phyloP scores from a whole-genome alignment of 352 stramenopile genomes.

The Phytophthora quininea region DNA sequence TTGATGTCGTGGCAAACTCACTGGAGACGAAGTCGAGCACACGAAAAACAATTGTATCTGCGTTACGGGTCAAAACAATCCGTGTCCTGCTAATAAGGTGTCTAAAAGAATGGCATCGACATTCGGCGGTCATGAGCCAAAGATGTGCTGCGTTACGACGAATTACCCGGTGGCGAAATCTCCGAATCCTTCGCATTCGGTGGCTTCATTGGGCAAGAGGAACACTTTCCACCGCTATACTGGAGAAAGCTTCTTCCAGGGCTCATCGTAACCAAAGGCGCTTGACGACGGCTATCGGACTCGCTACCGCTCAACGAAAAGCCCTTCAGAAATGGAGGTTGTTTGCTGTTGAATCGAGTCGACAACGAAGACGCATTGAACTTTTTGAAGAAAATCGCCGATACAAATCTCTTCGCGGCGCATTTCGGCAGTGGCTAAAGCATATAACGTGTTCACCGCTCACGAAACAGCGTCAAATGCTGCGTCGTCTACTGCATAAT shows the following conservation, averaged over 20 bases:
- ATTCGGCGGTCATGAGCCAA: conserved; percentile 10
- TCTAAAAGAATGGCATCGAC: conserved; percentile 14
- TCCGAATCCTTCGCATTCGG: conserved; percentile 4
- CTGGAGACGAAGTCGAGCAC: conserved; percentile 2
- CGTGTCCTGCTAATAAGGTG: conserved; percentile 1
- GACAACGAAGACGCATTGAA: conserved; percentile 8
- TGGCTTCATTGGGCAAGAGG: conserved; percentile 23
- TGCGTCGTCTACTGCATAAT: conserved; percentile 14
- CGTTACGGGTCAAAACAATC: conserved; percentile 1
- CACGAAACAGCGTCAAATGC: conserved; percentile 20
- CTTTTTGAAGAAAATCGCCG: conserved; percentile 28
- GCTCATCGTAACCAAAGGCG: no score
- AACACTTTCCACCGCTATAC: conserved; percentile 6
- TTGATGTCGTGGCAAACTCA: conserved; percentile 29
- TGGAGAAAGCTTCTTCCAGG: background rate
- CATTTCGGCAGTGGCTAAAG: conserved; percentile 24
- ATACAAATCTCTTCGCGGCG: conserved; percentile 17
- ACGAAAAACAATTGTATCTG: conserved; percentile 6
- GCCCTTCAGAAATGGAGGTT: conserved; percentile 15
- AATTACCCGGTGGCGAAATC: conserved; percentile 5
- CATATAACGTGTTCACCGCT: conserved; percentile 12
- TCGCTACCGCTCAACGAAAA: conserved; percentile 8
- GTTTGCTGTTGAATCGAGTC: background rate
- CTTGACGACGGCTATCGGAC: background rate
- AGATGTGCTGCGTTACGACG: conserved; percentile 9